Conservation (phyloP, 495 filamentous ascomycete species). For the Rusavskia elegans region DNA sequence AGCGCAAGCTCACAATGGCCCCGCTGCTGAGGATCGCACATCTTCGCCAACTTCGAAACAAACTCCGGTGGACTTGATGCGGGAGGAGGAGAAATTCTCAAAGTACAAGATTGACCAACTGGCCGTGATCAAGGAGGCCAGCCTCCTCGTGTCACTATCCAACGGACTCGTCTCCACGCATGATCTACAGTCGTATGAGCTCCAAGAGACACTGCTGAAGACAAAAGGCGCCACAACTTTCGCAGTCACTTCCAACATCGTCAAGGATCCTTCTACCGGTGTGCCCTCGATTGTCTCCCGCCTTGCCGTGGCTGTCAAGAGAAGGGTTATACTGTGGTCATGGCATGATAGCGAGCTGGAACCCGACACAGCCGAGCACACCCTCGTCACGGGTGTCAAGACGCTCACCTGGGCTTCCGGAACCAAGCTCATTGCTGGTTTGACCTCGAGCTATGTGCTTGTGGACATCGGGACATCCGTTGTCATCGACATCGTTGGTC, state of each 20-base stretch:
- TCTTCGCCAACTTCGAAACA: conserved; percentile 20
- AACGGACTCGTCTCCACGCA: conserved; percentile 78
- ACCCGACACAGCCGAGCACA: conserved; percentile 56
- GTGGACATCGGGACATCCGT: conserved; percentile 63
- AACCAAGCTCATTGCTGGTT: conserved; percentile 68
- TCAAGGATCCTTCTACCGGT: conserved; percentile 70
- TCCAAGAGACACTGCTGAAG: conserved; percentile 61
- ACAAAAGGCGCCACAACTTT: conserved; percentile 83
- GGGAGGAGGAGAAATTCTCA: conserved; percentile 89
- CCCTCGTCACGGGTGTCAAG: conserved; percentile 62
- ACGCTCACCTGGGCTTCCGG: conserved; percentile 81
- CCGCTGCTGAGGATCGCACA: conserved; percentile 9
- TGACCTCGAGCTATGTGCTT: conserved; percentile 76
- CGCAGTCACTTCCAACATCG: conserved; percentile 85
- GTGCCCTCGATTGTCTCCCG: conserved; percentile 83
- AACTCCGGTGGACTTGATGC: conserved; percentile 67
- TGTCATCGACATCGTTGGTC: conserved; percentile 61
- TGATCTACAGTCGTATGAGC: conserved; percentile 68
- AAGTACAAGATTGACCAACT: conserved; percentile 78
- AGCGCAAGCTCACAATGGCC: conserved; percentile 8
- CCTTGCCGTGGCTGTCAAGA: conserved; percentile 81
- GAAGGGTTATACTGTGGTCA: conserved; percentile 76
- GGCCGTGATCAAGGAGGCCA: conserved; percentile 86
- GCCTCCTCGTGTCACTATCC: conserved; percentile 74
- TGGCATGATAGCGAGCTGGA: conserved; percentile 91